Conservation (phyloP, 192 early-diverging fungal genomes). For the Umbelopsis vinacea region DNA sequence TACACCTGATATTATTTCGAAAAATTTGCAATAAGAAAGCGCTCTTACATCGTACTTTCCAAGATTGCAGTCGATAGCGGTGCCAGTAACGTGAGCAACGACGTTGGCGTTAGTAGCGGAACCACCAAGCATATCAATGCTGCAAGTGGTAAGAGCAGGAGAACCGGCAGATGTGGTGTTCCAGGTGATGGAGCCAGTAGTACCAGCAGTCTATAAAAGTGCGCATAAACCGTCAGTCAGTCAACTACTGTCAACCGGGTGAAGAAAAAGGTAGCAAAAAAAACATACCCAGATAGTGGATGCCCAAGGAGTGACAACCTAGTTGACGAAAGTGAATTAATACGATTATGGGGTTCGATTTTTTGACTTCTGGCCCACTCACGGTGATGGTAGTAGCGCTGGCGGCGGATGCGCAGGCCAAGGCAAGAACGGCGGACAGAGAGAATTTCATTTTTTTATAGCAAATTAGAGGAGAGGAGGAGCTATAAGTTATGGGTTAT, state of each 20-base stretch:
- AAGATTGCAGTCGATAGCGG: conserved; percentile 26
- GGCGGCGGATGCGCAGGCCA: conserved; percentile 20
- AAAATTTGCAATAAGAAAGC: background rate
- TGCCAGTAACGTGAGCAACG: conserved; percentile 34
- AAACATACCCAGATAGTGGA: conserved; percentile 36
- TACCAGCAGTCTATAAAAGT: conserved; percentile 30
- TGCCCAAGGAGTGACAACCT: conserved; percentile 39
- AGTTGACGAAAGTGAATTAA: background rate
- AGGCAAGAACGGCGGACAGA: conserved; percentile 25
- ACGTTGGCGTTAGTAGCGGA: conserved; percentile 33
- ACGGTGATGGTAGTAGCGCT: conserved; percentile 32
- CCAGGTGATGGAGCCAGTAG: conserved; percentile 36
- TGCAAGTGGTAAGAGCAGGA: conserved; percentile 19
- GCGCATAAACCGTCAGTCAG: background rate
- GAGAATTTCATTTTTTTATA: conserved; percentile 37
- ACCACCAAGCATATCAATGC: conserved; percentile 39
- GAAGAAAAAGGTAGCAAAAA: background rate
- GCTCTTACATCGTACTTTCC: conserved; percentile 29
- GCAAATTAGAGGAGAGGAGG: background rate
- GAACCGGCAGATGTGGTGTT: conserved; percentile 25
- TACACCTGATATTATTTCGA: background rate
- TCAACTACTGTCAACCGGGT: background rate
- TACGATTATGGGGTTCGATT: background rate
- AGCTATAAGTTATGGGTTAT: background rate
- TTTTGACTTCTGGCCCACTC: background rate